Evolutionary conservation across 768 basidiomycete species (phyloP).

Genomic region (Sarcomyxa edulis): DNA sequence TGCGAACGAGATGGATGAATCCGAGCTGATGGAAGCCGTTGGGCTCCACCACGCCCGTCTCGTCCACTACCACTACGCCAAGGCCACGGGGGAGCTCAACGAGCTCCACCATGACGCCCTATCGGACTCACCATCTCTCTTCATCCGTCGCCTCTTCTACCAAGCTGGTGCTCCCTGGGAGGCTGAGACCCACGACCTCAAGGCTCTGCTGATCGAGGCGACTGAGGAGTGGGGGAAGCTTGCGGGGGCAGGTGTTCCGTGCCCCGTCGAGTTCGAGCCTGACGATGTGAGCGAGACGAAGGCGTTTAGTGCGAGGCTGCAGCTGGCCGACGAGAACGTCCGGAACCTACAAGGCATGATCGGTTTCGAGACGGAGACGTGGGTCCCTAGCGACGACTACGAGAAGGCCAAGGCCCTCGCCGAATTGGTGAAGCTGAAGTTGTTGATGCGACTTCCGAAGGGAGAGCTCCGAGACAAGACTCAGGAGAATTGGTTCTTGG

Average conservation of each 20-base stretch:
- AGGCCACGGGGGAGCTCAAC: conserved; percentile 40
- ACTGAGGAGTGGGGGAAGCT: conserved; percentile 37
- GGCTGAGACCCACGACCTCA: conserved; percentile 43
- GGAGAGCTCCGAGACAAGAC: conserved; percentile 31
- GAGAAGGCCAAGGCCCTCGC: conserved; percentile 27
- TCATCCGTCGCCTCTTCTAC: conserved; percentile 37
- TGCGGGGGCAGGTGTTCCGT: conserved; percentile 29
- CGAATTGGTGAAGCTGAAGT: conserved; percentile 13
- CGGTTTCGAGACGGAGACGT: conserved; percentile 33
- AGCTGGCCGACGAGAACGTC: conserved; percentile 22
- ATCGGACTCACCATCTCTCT: conserved; percentile 26
- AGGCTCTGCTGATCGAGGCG: conserved; percentile 38
- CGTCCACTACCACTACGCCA: conserved; percentile 45
- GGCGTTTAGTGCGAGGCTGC: conserved; percentile 27
- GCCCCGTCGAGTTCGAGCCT: conserved; percentile 40
- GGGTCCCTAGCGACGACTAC: conserved; percentile 39
- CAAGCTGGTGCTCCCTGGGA: conserved; percentile 43
- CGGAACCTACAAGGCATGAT: conserved; percentile 19
- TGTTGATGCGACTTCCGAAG: conserved; percentile 5
- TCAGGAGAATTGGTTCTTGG: conserved; percentile 36
- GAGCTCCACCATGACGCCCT: conserved; percentile 32
- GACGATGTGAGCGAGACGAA: conserved; percentile 37
- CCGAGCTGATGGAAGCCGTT: conserved; percentile 23
- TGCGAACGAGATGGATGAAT: conserved; percentile 32
- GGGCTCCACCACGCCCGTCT: conserved; percentile 39